These are phyloP conservation scores for Fraxinus sp. DNA, from an alignment of 305 asterid species.

Conservation along the genomic window DNA sequence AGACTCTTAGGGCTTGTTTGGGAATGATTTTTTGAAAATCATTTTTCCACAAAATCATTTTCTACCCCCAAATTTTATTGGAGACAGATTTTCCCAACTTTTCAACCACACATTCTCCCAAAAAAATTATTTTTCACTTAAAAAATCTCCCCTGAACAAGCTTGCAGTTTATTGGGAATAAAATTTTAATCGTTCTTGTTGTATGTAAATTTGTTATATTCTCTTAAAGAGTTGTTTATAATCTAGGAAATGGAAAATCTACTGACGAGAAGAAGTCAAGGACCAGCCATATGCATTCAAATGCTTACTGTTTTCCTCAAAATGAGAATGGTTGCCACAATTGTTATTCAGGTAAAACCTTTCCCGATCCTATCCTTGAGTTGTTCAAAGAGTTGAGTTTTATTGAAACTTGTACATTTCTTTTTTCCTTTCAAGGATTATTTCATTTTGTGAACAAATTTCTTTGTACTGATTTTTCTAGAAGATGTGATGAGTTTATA, in stretches of 20 bases:
- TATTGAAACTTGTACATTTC: neutral
- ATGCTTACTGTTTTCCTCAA: slow-evolving; percentile 50
- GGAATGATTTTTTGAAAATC: neutral
- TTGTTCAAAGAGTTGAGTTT: neutral
- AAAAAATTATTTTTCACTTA: neutral
- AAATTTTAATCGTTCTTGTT: neutral
- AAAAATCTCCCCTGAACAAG: neutral
- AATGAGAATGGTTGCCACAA: slow-evolving; percentile 60
- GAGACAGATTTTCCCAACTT: neutral
- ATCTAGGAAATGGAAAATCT: slow-evolving; percentile 58
- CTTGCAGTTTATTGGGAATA: neutral
- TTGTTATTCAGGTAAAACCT: slow-evolving; percentile 43
- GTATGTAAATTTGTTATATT: neutral
- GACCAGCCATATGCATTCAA: slow-evolving; percentile 57
- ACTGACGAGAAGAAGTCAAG: slow-evolving; percentile 48
- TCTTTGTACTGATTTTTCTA: neutral
- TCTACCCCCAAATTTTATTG: neutral
- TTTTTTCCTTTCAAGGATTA: neutral
- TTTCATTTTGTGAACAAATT: neutral
- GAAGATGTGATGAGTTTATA: neutral
- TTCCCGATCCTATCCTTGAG: neutral
- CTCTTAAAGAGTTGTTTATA: slow-evolving; percentile 31
- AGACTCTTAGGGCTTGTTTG: neutral
- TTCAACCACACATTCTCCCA: neutral
- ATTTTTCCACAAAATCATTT: neutral